These are phyloP conservation scores for Monosporozyma siamensis DNA, from an alignment of 805 yeast genomes.

Conservation along the genomic window DNA sequence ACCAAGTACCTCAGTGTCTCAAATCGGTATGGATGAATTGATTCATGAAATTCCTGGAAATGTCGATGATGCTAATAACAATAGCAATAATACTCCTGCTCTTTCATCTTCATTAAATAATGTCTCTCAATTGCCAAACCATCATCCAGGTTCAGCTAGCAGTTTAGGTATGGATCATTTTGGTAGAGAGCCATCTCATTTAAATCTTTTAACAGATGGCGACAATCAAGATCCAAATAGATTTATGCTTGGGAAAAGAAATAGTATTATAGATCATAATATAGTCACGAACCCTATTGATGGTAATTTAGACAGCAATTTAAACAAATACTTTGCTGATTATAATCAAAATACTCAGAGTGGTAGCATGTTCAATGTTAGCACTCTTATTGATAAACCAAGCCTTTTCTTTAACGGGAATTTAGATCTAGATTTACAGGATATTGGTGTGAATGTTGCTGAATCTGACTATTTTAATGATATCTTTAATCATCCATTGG, in stretches of 20 bases:
- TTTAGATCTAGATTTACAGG: conserved; percentile 14
- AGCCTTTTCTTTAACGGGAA: conserved; percentile 15
- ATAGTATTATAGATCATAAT: background rate
- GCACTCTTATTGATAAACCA: conserved; percentile 27
- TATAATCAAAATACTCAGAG: background rate
- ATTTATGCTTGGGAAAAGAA: background rate
- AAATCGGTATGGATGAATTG: conserved; percentile 10
- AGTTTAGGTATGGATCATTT: background rate
- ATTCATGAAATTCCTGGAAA: background rate
- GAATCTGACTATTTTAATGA: conserved; percentile 20
- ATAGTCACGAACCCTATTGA: background rate
- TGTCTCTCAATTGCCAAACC: background rate
- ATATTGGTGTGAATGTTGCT: conserved; percentile 14
- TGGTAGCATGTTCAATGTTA: conserved; percentile 13
- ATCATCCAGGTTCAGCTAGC: background rate
- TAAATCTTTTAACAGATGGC: background rate
- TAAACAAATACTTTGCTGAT: conserved; percentile 7
- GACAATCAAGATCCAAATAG: background rate
- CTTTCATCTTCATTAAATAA: background rate
- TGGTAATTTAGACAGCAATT: background rate
- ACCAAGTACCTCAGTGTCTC: conserved; percentile 2
- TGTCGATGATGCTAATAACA: background rate
- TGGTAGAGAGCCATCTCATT: background rate
- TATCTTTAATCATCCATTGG: conserved; percentile 11
- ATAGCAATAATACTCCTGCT: background rate